phyloP scores from a whole-genome alignment of 1,284 basidiomycete species.

The Lentinus polychrous region DNA sequence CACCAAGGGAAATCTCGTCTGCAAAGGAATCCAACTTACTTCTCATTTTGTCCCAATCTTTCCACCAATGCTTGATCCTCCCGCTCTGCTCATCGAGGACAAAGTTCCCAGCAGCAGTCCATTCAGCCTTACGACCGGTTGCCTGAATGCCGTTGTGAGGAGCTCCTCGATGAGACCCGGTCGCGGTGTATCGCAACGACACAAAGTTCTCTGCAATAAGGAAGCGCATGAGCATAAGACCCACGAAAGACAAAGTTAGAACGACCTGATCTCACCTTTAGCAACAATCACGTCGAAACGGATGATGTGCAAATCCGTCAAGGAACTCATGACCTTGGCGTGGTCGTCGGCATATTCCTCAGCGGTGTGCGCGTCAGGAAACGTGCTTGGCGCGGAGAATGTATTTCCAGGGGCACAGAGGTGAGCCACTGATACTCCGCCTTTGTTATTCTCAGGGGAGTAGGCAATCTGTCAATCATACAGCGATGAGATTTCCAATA shows the following conservation, averaged over 20 bases:
- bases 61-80: constrained; percentile 14
- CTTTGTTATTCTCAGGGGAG: constrained; percentile 12
- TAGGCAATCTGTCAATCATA: constrained; percentile 10
- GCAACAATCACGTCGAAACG: constrained; percentile 14
- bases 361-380: constrained; percentile 12
- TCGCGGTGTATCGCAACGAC: constrained; percentile 13
- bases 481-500: not conserved
- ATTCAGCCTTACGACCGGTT: constrained; percentile 11
- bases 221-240: not conserved
- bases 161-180: constrained; percentile 11
- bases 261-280: constrained; percentile 7
- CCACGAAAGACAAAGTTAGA: not conserved
- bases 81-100: constrained; percentile 12
- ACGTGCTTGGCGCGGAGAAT: constrained; percentile 12
- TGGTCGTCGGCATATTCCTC: constrained; percentile 14
- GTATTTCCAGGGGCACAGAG: constrained; percentile 12
- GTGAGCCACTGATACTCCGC: constrained; percentile 10
- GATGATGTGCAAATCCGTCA: constrained; percentile 13
- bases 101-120: constrained; percentile 16
- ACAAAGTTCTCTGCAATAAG: constrained; percentile 12
- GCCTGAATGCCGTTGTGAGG: constrained; percentile 12
- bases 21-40: constrained; percentile 6
- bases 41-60: constrained; percentile 16
- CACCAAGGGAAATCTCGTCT: not conserved
- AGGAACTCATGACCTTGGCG: constrained; percentile 12